These are phyloP conservation scores for Yueomyces sp. DNA, from an alignment of 1,139 yeast genomes.

Conservation along the genomic window DNA sequence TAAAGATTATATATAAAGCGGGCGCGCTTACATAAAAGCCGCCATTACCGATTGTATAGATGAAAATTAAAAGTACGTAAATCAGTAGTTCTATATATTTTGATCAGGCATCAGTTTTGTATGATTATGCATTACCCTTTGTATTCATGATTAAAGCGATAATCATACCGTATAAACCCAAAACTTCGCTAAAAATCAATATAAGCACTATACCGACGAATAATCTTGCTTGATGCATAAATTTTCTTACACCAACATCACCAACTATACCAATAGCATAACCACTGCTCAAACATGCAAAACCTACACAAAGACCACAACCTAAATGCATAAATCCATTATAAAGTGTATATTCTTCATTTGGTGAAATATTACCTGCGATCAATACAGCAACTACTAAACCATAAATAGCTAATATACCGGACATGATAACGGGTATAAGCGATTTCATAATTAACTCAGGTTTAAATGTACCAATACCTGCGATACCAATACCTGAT, in stretches of 20 bases:
- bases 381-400: constrained; percentile 90
- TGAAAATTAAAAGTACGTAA: no score
- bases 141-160: constrained; percentile 85
- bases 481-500: constrained; percentile 93
- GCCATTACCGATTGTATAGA: no score
- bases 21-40: no score
- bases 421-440: constrained; percentile 96
- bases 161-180: constrained; percentile 92
- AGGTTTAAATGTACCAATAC: constrained; percentile 78
- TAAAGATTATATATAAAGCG: no score
- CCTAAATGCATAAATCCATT: constrained; percentile 96
- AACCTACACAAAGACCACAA: constrained; percentile 91
- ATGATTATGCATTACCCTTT: constrained; percentile 47
- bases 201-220: constrained; percentile 89
- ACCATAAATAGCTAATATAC: constrained; percentile 94
- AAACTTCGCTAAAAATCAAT: constrained; percentile 94
- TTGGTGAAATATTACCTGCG: constrained; percentile 81
- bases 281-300: constrained; percentile 94
- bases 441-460: constrained; percentile 73
- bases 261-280: constrained; percentile 98
- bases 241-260: constrained; percentile 95
- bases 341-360: constrained; percentile 67
- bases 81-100: no score
- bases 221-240: constrained; percentile 91
- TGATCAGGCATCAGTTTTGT: no score